Evolutionary conservation across 139 green algal species (phyloP).

Genomic region (Volvox reticuliferus): DNA sequence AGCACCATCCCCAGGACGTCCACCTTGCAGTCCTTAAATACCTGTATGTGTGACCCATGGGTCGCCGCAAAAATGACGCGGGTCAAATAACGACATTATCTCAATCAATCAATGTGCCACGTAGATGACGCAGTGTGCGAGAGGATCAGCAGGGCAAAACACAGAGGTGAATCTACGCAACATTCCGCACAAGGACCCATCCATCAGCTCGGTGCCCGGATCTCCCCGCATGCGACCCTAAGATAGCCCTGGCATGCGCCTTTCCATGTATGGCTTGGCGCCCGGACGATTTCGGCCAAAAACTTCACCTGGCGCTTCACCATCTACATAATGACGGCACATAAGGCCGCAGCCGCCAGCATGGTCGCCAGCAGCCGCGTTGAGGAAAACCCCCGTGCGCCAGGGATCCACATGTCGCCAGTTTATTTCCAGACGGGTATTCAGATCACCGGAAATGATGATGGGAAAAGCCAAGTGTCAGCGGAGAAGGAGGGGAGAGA

Average conservation of each 20-base stretch:
- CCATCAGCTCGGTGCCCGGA: not conserved
- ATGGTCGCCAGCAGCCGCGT: not conserved
- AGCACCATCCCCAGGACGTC: constrained; percentile 72
- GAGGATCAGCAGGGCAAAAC: too few relatives aligned
- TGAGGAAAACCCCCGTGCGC: not conserved
- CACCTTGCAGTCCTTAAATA: constrained; percentile 61
- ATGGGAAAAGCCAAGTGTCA: too few relatives aligned
- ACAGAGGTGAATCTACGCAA: not conserved
- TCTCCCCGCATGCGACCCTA: too few relatives aligned
- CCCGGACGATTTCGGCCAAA: not conserved
- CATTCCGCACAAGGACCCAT: not conserved
- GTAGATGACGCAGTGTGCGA: too few relatives aligned
- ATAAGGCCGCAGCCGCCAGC: not conserved
- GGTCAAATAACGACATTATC: too few relatives aligned
- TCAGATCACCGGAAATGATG: not conserved
- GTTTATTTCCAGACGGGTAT: not conserved
- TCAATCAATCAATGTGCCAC: too few relatives aligned
- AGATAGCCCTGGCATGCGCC: not conserved
- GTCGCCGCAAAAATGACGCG: too few relatives aligned
- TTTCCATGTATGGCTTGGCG: not conserved
- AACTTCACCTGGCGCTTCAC: constrained; percentile 32
- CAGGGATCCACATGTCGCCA: not conserved
- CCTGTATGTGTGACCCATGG: not conserved
- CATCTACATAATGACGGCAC: constrained; percentile 7
- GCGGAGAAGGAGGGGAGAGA: too few relatives aligned